These are phyloP conservation scores for Hordeum marinum DNA, from an alignment of 176 grass and related monocot species.

Conservation along the genomic window DNA sequence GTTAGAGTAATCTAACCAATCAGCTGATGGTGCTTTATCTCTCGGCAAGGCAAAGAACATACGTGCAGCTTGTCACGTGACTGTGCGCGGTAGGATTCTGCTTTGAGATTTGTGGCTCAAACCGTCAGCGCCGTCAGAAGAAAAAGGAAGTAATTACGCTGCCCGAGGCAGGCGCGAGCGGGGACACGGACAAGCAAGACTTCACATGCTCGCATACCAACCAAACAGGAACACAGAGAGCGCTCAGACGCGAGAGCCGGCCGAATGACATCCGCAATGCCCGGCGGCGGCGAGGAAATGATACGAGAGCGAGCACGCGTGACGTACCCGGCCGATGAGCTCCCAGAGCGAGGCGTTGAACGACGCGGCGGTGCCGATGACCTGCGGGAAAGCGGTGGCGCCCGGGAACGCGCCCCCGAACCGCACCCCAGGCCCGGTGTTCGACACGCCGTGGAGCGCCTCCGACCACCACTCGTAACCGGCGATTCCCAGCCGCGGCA, in stretches of 20 bases:
- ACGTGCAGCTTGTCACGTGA: not conserved
- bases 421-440: conserved; percentile 41
- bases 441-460: conserved; percentile 82
- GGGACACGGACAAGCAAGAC: not conserved
- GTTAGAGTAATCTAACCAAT: too few relatives aligned
- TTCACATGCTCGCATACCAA: not conserved
- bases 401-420: conserved; percentile 76
- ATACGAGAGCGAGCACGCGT: not conserved
- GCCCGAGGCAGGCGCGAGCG: not conserved
- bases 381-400: conserved; percentile 92
- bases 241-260: not conserved
- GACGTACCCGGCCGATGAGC: conserved; percentile 74
- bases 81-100: not conserved
- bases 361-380: conserved; percentile 71
- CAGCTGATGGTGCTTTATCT: not conserved
- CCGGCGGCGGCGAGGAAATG: not conserved
- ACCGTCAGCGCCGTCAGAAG: not conserved
- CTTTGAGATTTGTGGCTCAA: not conserved
- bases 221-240: not conserved
- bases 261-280: not conserved
- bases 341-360: conserved; percentile 90
- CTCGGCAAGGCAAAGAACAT: not conserved
- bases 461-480: conserved; percentile 98
- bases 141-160: not conserved
- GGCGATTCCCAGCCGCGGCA: conserved; percentile 52